Base-by-base conservation (phyloP, 345 rosid genomes). In the Clausena lansium region DNA sequence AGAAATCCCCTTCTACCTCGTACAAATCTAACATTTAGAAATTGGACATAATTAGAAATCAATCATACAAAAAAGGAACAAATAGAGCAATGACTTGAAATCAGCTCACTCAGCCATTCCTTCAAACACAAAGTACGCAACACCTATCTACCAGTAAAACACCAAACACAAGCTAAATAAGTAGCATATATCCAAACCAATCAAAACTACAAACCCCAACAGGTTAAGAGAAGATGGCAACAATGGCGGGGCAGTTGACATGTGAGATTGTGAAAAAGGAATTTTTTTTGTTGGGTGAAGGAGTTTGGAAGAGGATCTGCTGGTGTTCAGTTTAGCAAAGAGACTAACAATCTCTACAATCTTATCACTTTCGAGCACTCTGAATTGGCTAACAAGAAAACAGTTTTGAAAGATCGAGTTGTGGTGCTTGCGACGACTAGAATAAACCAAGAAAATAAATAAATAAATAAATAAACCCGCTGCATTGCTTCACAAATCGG, bases 251-350 rank as follows among this genome's bases (percentile, higher is more conserved):
- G 27, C 89, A 86, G 25, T 75, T 87, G 81, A 80, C 87, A 24
- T 90, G 94, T 92, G 94, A 90, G 84, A 83, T 88, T 1, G 89
- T 90, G 74, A 90, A 88, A 84, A 88, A 80, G 76, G 87, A 85
- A 86, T 85, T 67, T 2, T 87, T 90, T 77, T 77, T 90, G 70
- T n/a, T n/a, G n/a, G n/a, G 86, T 87, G 66, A 82, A 84, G 84
- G 84, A 87, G 81, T 87, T 90, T 71, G 90, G 89, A 0, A 80
- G 83, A 24, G 91, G 91, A 59, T 67, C 80, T 22, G 85, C 85
- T n/a, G 76, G 89, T 77, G 73, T 86, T 62, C 85, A 80, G 80
- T 90, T 90, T 67, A 90, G 92, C 79, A 88, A 87, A 78, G 94
- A 90, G 83, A 64, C 84, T 45, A 87, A 86, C 82, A 90, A 90